A percentile compares a stretch with the other conserved stretches of the same genome.
These are phyloP conservation scores for Gracilaria domingensis DNA, from an alignment of 23 red algal genomes.

Conservation along the genomic window DNA sequence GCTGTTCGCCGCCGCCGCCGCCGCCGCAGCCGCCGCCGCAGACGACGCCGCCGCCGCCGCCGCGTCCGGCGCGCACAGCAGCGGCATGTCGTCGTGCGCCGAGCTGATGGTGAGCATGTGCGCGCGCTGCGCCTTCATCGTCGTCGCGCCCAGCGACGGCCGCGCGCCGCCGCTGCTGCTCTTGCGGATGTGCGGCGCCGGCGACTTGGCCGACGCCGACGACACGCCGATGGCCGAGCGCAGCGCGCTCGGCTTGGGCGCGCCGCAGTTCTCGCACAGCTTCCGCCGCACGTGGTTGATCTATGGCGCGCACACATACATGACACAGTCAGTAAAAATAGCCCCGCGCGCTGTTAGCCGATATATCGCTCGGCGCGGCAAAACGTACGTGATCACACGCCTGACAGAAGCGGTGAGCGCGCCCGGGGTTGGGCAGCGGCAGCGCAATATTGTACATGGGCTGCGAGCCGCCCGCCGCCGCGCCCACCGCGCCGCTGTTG, in stretches of 20 bases:
- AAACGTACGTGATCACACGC: constrained; percentile 64
- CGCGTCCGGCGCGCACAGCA: background rate
- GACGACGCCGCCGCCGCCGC: background rate
- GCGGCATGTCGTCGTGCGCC: background rate
- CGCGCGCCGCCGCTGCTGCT: background rate
- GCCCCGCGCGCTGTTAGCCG: too few species aligned
- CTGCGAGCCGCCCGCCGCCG: background rate
- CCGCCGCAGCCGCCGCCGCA: background rate
- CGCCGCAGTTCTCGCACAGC: constrained; percentile 59
- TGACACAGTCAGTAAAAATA: too few species aligned
- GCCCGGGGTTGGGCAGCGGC: constrained; percentile 57
- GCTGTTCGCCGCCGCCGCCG: background rate
- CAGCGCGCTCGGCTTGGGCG: constrained; percentile 60
- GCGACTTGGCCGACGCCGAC: background rate
- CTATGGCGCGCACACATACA: background rate
- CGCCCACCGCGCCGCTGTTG: background rate
- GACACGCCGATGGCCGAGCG: constrained; percentile 34
- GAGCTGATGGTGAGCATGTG: background rate
- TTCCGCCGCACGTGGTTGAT: constrained; percentile 64
- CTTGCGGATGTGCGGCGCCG: constrained; percentile 27
- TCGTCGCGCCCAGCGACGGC: background rate
- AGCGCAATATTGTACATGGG: constrained; percentile 47
- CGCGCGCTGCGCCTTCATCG: background rate
- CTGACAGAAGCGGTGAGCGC: constrained; percentile 67
- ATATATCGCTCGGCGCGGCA: too few species aligned